Base-by-base conservation (phyloP, 2,329 filamentous ascomycete genomes). In the Ilyonectria robusta region DNA sequence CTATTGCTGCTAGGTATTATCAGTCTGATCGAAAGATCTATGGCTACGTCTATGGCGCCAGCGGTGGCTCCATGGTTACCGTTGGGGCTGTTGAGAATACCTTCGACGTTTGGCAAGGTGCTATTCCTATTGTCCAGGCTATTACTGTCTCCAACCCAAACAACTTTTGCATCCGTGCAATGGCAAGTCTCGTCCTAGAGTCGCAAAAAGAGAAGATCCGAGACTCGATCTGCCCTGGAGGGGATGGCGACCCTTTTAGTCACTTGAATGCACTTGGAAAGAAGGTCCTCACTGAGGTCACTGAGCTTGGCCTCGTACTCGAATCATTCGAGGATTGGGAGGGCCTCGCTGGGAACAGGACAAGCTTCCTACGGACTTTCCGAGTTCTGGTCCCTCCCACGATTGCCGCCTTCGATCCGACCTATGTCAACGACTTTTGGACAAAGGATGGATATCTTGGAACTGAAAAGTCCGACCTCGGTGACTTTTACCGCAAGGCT, bases 371-470 rank as follows among this genome's bases (percentile, higher is more conserved):
- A 21, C 33, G 40, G 17, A 44, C 33, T 15, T 37, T 56, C 5
- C 13, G 51, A 59, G 19, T 26, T 63, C 37, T 37, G 11, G 33
- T 35, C 33, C 33, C 33, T 35, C 33, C 33, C 33, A 35, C 54
- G 15, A 37, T 35, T 33, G 51, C 71, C 3, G 13, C n/a, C 2
- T 23, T 31, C 7, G 67, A 74, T 29, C 60, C 69, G 8, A 58
- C 61, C 3, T 74, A 72, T 46, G 64, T 50, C 5, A 31, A 63
- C 40, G 71, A 73, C 44, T 72, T 69, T 47, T 73, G 71, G 71
- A 62, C 19, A 19, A 64, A 69, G 50, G 21, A 33, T 17, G 70
- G 70, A 13, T 68, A 71, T 15, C 37, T 70, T 1, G 70, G 70
- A 11, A 65, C 58, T 2, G 71, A 66, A 8, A 10, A 59, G 26